phyloP scores from a whole-genome alignment of 768 basidiomycete genomes.

The Hygrocybe coccinea region DNA sequence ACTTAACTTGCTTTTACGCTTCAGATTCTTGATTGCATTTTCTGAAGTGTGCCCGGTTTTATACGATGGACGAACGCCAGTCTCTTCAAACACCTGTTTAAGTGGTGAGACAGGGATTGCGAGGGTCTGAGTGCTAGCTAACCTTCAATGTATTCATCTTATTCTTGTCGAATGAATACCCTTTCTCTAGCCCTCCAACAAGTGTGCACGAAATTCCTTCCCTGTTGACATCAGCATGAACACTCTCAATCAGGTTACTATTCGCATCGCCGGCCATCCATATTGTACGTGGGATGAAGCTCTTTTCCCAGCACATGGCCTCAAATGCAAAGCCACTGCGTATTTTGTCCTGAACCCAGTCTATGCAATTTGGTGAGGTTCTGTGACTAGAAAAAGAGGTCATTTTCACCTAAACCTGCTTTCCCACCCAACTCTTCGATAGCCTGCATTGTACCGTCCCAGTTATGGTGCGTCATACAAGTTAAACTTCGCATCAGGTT shows the following conservation, averaged over 20 bases:
- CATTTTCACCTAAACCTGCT: slow-evolving; percentile 12
- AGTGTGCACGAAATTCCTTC: slow-evolving; percentile 18
- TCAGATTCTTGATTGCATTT: slow-evolving; percentile 12
- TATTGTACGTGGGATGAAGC: slow-evolving; percentile 16
- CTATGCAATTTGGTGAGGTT: slow-evolving; percentile 3
- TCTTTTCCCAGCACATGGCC: slow-evolving; percentile 17
- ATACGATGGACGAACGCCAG: slow-evolving; percentile 3
- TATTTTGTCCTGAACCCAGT: slow-evolving; percentile 18
- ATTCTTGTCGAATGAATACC: slow-evolving; percentile 12
- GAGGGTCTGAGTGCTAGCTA: not conserved
- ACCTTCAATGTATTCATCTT: slow-evolving; percentile 14
- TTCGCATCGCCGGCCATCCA: slow-evolving; percentile 15
- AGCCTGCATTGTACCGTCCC: slow-evolving; percentile 14
- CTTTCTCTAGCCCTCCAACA: slow-evolving; percentile 15
- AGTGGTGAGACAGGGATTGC: not conserved
- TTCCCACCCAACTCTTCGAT: slow-evolving; percentile 18
- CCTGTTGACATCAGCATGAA: slow-evolving; percentile 17
- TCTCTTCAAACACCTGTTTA: slow-evolving; percentile 7
- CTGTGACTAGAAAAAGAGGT: not conserved
- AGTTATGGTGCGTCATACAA: slow-evolving; percentile 20
- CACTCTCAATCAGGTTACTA: slow-evolving; percentile 13
- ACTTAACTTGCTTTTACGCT: slow-evolving; percentile 7
- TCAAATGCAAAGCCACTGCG: not conserved
- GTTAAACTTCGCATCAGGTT: slow-evolving; percentile 21
- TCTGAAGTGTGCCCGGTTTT: slow-evolving; percentile 12